These are phyloP conservation scores for Peronospora tabacina DNA, from an alignment of 352 stramenopile genomes.

Conservation along the genomic window DNA sequence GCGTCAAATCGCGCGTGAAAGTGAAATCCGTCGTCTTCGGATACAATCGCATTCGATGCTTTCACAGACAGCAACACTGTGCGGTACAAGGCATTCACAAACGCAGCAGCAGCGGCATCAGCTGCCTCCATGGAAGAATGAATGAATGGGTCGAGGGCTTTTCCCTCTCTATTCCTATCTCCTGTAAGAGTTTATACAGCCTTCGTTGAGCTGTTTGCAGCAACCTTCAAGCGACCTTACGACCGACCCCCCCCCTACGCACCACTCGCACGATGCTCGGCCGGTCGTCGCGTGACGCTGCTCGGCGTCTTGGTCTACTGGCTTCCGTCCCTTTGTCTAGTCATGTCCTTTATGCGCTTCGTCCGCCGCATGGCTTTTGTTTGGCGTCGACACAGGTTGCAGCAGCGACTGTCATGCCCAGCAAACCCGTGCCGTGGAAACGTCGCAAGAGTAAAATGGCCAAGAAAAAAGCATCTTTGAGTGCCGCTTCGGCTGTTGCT, in stretches of 20 bases:
- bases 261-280: slow-evolving; percentile 25
- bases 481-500: background rate
- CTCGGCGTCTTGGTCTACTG: slow-evolving; percentile 15
- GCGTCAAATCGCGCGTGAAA: slow-evolving; percentile 73
- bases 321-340: background rate
- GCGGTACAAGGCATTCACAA: slow-evolving; percentile 60
- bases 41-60: slow-evolving; percentile 69
- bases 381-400: slow-evolving; percentile 9
- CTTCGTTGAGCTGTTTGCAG: no score
- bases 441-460: slow-evolving; percentile 24
- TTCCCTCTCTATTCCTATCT: background rate
- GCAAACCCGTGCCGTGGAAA: slow-evolving; percentile 27
- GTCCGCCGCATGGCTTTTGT: slow-evolving; percentile 2
- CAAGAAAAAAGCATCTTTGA: slow-evolving; percentile 23
- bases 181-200: background rate
- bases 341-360: background rate
- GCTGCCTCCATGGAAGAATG: slow-evolving; percentile 11
- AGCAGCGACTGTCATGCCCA: background rate
- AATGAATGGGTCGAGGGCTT: no score
- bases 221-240: slow-evolving; percentile 2
- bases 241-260: background rate
- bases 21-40: slow-evolving; percentile 78
- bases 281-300: slow-evolving; percentile 7
- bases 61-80: slow-evolving; percentile 75
- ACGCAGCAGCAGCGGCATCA: slow-evolving; percentile 26